Percentiles rank a stretch among this genome's conserved stretches.
Evolutionary conservation across 2,329 filamentous ascomycete genomes (phyloP).

Genomic region (Pyricularia pennisetigena): DNA sequence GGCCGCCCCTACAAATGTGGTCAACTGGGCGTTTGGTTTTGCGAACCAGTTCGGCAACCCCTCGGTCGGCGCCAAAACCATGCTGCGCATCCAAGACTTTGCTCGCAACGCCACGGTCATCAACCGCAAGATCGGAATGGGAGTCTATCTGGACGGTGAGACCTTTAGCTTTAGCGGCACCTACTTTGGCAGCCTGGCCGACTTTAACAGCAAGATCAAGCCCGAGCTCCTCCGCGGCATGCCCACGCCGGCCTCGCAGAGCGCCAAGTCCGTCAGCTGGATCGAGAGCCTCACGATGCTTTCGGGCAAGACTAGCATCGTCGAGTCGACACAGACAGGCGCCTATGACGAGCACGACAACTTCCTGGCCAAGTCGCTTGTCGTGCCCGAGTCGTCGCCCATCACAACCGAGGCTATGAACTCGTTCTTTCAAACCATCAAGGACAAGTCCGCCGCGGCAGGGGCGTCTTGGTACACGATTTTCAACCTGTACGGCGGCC

Average conservation of each 20-base stretch:
- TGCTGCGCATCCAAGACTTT: constrained; percentile 5
- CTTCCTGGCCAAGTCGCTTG: constrained; percentile 18
- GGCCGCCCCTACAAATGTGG: constrained; percentile 17
- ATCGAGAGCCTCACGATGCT: constrained; percentile 1
- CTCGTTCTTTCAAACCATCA: constrained; percentile 2
- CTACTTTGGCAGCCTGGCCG: not conserved
- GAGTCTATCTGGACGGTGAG: constrained; percentile 4
- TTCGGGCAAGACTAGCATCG: not conserved
- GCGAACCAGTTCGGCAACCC: not conserved
- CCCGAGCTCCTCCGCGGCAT: constrained; percentile 5
- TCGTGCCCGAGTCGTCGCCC: constrained; percentile 3
- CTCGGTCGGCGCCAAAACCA: not conserved
- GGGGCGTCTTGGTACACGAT: constrained; percentile 20
- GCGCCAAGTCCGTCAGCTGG: not conserved
- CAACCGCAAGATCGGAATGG: constrained; percentile 2
- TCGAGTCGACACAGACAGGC: not conserved
- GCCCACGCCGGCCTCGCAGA: not conserved
- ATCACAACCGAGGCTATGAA: not conserved
- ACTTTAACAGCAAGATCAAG: constrained; percentile 1
- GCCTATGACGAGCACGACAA: constrained; percentile 15
- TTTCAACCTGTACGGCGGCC: constrained; percentile 23
- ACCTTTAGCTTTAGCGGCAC: constrained; percentile 4
- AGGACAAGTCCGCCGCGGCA: not conserved
- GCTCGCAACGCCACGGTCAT: constrained; percentile 5
- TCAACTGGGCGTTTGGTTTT: constrained; percentile 4